A percentile compares a stretch with the other conserved stretches of the same genome.
Conservation (phyloP, 345 rosid species). For the Diplotaxis tenuifolia region DNA sequence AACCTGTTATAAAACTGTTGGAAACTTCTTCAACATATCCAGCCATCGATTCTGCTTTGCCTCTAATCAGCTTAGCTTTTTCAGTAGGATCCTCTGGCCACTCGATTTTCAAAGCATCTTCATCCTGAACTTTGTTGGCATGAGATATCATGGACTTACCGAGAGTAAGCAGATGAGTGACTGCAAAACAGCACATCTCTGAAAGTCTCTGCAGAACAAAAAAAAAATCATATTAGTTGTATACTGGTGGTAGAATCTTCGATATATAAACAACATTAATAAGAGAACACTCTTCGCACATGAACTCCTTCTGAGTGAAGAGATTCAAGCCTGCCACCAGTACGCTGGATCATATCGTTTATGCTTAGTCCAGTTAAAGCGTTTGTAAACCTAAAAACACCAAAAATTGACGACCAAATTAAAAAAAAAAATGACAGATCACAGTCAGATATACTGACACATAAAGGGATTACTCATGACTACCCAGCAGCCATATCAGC, state of each 20-base stretch:
- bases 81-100: conserved; percentile 94
- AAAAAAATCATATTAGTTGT: conserved; percentile 21
- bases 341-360: conserved; percentile 77
- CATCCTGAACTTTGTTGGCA: conserved; percentile 63
- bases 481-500: conserved; percentile 99
- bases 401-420: background rate
- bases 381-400: conserved; percentile 65
- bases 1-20: conserved; percentile 87
- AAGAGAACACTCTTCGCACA: conserved; percentile 49
- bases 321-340: conserved; percentile 81
- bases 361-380: conserved; percentile 60
- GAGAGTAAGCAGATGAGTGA: conserved; percentile 70
- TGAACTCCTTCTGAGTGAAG: conserved; percentile 98
- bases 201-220: conserved; percentile 79
- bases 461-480: conserved; percentile 25
- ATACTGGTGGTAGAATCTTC: background rate
- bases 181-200: conserved; percentile 87
- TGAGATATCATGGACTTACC: conserved; percentile 77
- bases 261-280: too few relatives aligned
- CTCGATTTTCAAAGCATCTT: conserved; percentile 58
- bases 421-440: too few relatives aligned
- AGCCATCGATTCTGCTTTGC: conserved; percentile 67
- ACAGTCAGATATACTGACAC: too few relatives aligned
- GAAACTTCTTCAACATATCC: conserved; percentile 74
- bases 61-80: conserved; percentile 76